These are phyloP conservation scores for Barnettozyma vustinii DNA, from an alignment of 805 yeast genomes.

Conservation along the genomic window DNA sequence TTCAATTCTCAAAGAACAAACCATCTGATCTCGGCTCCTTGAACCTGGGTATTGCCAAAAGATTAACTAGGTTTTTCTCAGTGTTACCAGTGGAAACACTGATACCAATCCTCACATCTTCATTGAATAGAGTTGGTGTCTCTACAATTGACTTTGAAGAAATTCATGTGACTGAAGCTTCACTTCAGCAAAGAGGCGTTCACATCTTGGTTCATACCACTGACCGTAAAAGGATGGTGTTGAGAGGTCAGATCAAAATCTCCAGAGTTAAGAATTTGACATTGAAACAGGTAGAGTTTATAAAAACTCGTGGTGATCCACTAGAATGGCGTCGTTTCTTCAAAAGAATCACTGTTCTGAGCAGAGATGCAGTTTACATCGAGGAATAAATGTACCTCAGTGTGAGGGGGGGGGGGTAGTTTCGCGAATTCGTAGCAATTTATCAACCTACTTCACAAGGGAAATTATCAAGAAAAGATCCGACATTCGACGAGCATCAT, in stretches of 20 bases:
- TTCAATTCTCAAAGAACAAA: constrained; percentile 37
- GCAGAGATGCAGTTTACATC: constrained; percentile 50
- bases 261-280: constrained; percentile 32
- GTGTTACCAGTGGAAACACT: constrained; percentile 38
- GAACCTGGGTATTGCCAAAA: constrained; percentile 31
- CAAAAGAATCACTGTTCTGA: constrained; percentile 48
- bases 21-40: background rate
- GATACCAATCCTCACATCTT: constrained; percentile 35
- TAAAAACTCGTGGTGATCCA: constrained; percentile 59
- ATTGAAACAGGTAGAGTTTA: constrained; percentile 47
- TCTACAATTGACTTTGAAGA: constrained; percentile 19
- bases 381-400: constrained; percentile 20
- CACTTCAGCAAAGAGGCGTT: constrained; percentile 7
- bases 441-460: background rate
- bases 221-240: constrained; percentile 40
- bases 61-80: constrained; percentile 50
- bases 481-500: background rate
- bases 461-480: background rate
- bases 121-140: constrained; percentile 40
- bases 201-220: constrained; percentile 30
- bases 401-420: background rate
- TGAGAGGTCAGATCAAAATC: constrained; percentile 44
- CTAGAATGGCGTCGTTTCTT: constrained; percentile 69
- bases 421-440: background rate
- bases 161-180: constrained; percentile 7